A percentile compares a stretch with the other conserved stretches of the same genome.
These are phyloP conservation scores for Platanthera zijinensis DNA, from an alignment of 106 monocot species.

Conservation along the genomic window DNA sequence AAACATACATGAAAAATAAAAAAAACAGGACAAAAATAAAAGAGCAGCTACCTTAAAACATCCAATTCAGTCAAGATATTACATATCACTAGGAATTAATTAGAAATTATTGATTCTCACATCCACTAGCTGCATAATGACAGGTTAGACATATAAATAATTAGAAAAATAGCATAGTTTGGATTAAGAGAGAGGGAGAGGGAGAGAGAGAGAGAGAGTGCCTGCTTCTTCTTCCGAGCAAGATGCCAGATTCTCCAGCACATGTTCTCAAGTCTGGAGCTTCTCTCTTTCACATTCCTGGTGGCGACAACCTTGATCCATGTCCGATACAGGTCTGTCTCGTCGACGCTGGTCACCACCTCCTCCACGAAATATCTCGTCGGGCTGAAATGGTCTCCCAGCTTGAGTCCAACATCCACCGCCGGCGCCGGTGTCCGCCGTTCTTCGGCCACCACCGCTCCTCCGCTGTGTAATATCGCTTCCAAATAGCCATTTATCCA, in stretches of 20 bases:
- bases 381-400: constrained; percentile 65
- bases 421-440: constrained; percentile 11
- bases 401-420: constrained; percentile 7
- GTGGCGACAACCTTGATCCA: constrained; percentile 96
- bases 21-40: too few relatives aligned
- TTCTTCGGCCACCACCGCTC: constrained; percentile 19
- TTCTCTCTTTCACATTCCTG: constrained; percentile 73
- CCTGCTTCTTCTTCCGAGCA: constrained; percentile 87
- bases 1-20: too few relatives aligned
- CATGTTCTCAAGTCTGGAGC: constrained; percentile 81
- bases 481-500: constrained; percentile 98
- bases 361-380: constrained; percentile 92
- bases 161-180: too few relatives aligned
- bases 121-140: too few relatives aligned
- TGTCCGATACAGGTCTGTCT: constrained; percentile 84
- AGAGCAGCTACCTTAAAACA: too few relatives aligned
- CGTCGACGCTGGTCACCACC: constrained; percentile 74
- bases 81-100: too few relatives aligned
- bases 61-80: too few relatives aligned
- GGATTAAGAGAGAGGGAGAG: not conserved
- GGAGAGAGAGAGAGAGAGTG: not conserved
- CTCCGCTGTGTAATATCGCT: constrained; percentile 78
- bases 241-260: constrained; percentile 99
- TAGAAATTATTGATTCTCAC: too few relatives aligned
- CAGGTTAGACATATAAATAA: not conserved